Evolutionary conservation across 148 eudicot genomes (phyloP), one percentile per base, ranked within the genome.

Genomic region (Vaccinium vitisidaea): DNA sequence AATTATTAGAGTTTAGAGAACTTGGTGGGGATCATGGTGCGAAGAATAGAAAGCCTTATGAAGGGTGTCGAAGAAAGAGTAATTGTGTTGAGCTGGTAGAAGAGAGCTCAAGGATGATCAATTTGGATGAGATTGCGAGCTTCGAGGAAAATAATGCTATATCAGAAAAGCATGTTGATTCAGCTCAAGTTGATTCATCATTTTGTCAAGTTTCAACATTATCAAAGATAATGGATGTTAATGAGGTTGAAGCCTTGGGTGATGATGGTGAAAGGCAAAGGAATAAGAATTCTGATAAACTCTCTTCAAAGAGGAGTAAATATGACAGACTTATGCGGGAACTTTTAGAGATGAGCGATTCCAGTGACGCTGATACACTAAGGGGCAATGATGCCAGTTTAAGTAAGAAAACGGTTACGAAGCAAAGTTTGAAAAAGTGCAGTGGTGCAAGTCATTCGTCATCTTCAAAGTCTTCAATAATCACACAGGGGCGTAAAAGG

Each of bases 141-240:
- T 79, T 56, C 25, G 73, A n/a, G 77, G 82, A 15, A 70, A 86
- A 85, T 75, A 54, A 82, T 78, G 71, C 85, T 74, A 63, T 69
- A 71, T 84, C 86, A 76, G 87, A 77, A 12, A 81, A 83, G 56
- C 36, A 1, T 80, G 69, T 15, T 83, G 69, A 80, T 83, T 58
- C 86, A 49, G 65, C 81, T 27, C 84, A 85, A 81, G 81, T 27
- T 85, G 63, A 59, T 67, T 85, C 80, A 46, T 81, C 53, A 30
- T 54, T 74, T 58, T 59, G 77, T 80, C 88, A 77, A 46, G 56
- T 56, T 49, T 56, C 75, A 65, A 63, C 21, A 11, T 9, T 59
- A 59, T 21, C 4, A n/a, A 84, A 49, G 58, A 52, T 30, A 36
- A 46, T 7, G 30, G 67, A 75, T 75, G 49, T 39, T 27, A 39